Evolutionary conservation across 495 filamentous ascomycete genomes (phyloP).

Genomic region (Neurospora tetrasperma): DNA sequence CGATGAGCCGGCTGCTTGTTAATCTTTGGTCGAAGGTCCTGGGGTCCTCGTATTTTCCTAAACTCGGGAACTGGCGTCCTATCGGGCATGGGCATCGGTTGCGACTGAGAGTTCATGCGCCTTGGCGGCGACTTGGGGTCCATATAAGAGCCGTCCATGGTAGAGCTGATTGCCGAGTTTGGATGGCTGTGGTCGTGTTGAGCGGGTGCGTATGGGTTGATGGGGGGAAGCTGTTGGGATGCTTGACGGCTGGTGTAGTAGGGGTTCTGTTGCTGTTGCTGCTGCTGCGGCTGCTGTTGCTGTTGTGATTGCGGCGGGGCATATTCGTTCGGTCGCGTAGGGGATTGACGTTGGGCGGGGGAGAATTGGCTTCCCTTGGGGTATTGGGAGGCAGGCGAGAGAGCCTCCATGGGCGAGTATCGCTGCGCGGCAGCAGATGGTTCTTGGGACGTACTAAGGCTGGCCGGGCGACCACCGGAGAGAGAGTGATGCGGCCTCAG

Average conservation of each 20-base stretch:
- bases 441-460: constrained; percentile 55
- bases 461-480: constrained; percentile 33
- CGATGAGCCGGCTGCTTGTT: constrained; percentile 84
- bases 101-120: constrained; percentile 37
- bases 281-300: background rate
- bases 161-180: constrained; percentile 48
- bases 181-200: constrained; percentile 47
- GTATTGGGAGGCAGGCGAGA: constrained; percentile 48
- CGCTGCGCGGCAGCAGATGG: constrained; percentile 76
- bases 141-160: constrained; percentile 61
- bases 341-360: constrained; percentile 38
- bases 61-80: constrained; percentile 81
- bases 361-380: constrained; percentile 35
- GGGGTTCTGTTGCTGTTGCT: constrained; percentile 21
- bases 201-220: constrained; percentile 53
- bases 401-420: constrained; percentile 88
- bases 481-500: constrained; percentile 55
- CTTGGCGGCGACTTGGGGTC: constrained; percentile 64
- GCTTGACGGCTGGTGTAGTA: constrained; percentile 40
- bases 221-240: constrained; percentile 54
- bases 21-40: constrained; percentile 71
- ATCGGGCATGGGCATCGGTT: constrained; percentile 35
- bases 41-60: constrained; percentile 56
- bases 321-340: constrained; percentile 37
- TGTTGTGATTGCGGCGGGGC: constrained; percentile 15